Base-by-base conservation (phyloP, 306 rosid species). In the Dalbergia oliveri region DNA sequence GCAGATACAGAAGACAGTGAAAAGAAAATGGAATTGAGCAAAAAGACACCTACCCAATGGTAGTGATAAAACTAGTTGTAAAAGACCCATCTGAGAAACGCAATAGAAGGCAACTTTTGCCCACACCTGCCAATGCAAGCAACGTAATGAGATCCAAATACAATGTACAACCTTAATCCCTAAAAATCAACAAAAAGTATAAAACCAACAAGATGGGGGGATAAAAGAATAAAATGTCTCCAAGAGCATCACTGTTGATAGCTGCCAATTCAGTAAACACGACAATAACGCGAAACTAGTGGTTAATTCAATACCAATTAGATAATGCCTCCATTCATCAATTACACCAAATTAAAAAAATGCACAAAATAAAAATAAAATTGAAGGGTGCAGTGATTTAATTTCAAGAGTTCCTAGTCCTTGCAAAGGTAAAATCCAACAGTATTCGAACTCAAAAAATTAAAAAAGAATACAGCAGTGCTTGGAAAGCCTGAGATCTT, bases 1-100 rank as follows among this genome's bases (percentile, higher is more conserved):
- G 57, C 11, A 63, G 35, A 79, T 16, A 60, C 47, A 68, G 66
- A n/a, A 53, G 12, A 37, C 3, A 49, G 34, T 5, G 73, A 8
- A 19, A 58, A 19, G 39, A 41, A 59, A 4, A 18, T 9, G 13
- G 4, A 8, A 73, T 34, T 12, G 59, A 64, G 34, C 4, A 66
- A 19, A 26, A 65, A 66, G 66, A 23, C 64, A 54, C 91, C n/a
- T 81, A 92, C 97, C 97, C 97, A 54, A 92, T 92, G 66, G 97
- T 92, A 21, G 94, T 92, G 69, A 92, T 92, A 82, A 92, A 92
- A 81, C 97, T 92, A 26, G 94, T 92, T 12, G 97, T 92, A 81
- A 92, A 92, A 26, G 97, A 92, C 12, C 94, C 97, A 84, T 92
- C 94, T 8, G 94, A 92, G 85, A 92, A 92, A 74, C 97, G 97